Percentiles rank a stretch among this genome's conserved stretches.
phyloP scores from a whole-genome alignment of 257 asterid genomes.

The Primulina eburnea region DNA sequence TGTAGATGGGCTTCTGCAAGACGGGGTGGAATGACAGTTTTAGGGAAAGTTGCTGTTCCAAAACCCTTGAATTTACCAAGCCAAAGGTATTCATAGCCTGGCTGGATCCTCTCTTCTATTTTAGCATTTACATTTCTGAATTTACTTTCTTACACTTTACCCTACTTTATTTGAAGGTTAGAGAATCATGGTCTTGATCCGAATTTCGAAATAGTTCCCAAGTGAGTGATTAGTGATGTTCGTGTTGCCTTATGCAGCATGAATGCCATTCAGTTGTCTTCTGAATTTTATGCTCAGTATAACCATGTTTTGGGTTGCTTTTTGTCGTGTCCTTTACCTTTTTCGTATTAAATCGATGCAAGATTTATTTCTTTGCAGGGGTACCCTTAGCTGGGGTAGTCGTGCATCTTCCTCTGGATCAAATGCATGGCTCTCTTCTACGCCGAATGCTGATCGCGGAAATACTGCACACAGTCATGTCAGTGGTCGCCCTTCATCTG shows the following conservation, averaged over 20 bases:
- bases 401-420: slow-evolving; percentile 76
- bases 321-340: slow-evolving; percentile 3
- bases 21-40: slow-evolving; percentile 89
- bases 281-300: not conserved
- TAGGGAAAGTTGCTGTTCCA: slow-evolving; percentile 95
- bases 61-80: slow-evolving; percentile 97
- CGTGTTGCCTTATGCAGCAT: slow-evolving; percentile 14
- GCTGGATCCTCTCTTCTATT: slow-evolving; percentile 2
- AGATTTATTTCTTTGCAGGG: slow-evolving; percentile 48
- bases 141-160: slow-evolving; percentile 33
- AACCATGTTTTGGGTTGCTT: not conserved
- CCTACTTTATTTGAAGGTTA: slow-evolving; percentile 54
- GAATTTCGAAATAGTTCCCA: slow-evolving; percentile 93
- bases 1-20: slow-evolving; percentile 82
- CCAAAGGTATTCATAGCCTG: slow-evolving; percentile 57
- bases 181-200: slow-evolving; percentile 97
- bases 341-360: slow-evolving; percentile 25
- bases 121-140: not conserved
- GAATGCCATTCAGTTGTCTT: slow-evolving; percentile 6
- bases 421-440: slow-evolving; percentile 79
- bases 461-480: slow-evolving; percentile 66
- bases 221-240: slow-evolving; percentile 50
- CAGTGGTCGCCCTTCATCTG: slow-evolving; percentile 84
- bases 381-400: slow-evolving; percentile 90
- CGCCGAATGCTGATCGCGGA: slow-evolving; percentile 73